Evolutionary conservation across 164 flowering plant species (phyloP), one percentile per base, ranked within the genome.

Genomic region (Paratinospora sagittata): DNA sequence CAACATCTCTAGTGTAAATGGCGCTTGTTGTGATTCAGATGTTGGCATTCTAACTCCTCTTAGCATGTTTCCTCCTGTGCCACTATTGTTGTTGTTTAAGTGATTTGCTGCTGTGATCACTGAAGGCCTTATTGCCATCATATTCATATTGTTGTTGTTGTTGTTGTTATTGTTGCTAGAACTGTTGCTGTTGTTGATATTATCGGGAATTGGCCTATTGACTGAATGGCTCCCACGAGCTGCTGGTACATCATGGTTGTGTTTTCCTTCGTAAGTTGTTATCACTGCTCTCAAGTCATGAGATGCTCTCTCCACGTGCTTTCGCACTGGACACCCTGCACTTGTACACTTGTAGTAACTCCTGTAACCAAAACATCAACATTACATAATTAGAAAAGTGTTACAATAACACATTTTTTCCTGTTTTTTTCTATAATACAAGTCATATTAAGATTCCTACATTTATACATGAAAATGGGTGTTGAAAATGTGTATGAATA

Each of bases 231-330:
- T 55, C 21, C 95, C 97, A 0, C 95, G 90, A 11, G 92, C 86
- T 1, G 93, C 93, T 0, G 98, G 98, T 36, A 90, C 96, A 70
- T 92, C 98, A 24, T 92, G 98, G 84, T 87, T 92, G 85, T 92
- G 98, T 47, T 90, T 92, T 36, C 98, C 98, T 75, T 90, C 98
- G 11, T 92, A 92, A 1, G 96, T 87, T 1, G 96, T 90, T 77
- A 92, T 86, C 82, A 92, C 98, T 3, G 96, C 92, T 61, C 90
- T 82, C 26, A 74, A 36, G 52, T 92, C 96, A 26, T 92, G 88
- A 0, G 93, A 87, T 58, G 96, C 94, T 77, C 98, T 73, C 78
- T 92, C 98, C 0, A 92, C 91, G 61, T 88, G 96, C 72, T 92
- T 92, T 82, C 98, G 79, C 65, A 92, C 98, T 0, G 88, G 88